A percentile compares a stretch with the other conserved stretches of the same genome.
Conservation (phyloP, 1,284 basidiomycete species). For the Puccinia triticina region DNA sequence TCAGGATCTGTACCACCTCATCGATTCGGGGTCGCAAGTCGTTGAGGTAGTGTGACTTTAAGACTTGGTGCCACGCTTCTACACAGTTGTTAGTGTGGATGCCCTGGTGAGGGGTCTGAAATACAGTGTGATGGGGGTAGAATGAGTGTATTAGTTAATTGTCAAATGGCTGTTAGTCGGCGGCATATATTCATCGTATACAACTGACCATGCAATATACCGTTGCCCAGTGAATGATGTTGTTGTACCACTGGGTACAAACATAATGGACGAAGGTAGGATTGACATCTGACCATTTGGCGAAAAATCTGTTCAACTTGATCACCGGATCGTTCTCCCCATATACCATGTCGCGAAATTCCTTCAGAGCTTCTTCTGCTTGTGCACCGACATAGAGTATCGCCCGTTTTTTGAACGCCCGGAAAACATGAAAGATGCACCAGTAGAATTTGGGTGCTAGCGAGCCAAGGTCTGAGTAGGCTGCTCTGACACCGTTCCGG, state of each 20-base stretch:
- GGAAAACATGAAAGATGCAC: conserved; percentile 9
- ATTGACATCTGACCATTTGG: not conserved
- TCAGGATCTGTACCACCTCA: not conserved
- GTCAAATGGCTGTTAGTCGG: too few relatives aligned
- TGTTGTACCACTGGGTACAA: not conserved
- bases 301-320: not conserved
- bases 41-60: not conserved
- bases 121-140: not conserved
- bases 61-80: not conserved
- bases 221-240: not conserved
- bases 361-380: not conserved
- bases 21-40: not conserved
- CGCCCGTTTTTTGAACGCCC: not conserved
- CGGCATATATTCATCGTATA: too few relatives aligned
- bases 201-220: not conserved
- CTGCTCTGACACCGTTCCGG: not conserved
- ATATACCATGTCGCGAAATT: not conserved
- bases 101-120: not conserved
- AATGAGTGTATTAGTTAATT: not conserved
- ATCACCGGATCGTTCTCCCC: not conserved
- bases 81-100: conserved; percentile 9
- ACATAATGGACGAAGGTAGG: not conserved
- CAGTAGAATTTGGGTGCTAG: conserved; percentile 18
- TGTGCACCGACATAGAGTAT: not conserved
- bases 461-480: not conserved